Conservation (phyloP, 768 basidiomycete species). For the Ramaria sp. region DNA sequence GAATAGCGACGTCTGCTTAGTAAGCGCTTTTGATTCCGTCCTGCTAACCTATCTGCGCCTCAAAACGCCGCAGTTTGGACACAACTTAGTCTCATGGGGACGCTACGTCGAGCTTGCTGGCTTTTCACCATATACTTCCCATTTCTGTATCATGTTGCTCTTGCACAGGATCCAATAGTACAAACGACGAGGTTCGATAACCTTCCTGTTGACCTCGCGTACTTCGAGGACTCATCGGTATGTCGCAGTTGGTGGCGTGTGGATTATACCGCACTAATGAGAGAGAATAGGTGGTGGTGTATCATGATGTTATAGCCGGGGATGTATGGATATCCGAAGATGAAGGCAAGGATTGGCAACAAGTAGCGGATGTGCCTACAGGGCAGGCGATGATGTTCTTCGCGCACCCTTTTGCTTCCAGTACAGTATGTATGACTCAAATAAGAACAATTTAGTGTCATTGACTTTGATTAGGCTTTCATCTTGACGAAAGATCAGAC, state of each 20-base stretch:
- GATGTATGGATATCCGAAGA: conserved; percentile 71
- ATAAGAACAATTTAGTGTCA: not conserved
- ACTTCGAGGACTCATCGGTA: conserved; percentile 89
- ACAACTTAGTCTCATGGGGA: not conserved
- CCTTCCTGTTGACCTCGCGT: conserved; percentile 68
- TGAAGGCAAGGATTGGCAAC: conserved; percentile 70
- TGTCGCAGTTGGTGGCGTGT: conserved; percentile 18
- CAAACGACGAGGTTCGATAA: conserved; percentile 43
- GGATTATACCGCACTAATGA: not conserved
- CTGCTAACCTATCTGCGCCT: not conserved
- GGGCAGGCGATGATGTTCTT: conserved; percentile 64
- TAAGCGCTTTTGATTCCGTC: not conserved
- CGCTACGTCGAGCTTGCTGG: not conserved
- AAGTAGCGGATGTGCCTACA: conserved; percentile 34
- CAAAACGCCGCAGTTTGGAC: not conserved
- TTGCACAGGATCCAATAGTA: conserved; percentile 13
- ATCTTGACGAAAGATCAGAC: conserved; percentile 61
- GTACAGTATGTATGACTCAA: conserved; percentile 39
- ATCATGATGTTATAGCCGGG: conserved; percentile 63
- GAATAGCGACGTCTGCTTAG: too few species aligned
- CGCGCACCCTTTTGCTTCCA: conserved; percentile 78
- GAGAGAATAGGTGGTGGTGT: conserved; percentile 49
- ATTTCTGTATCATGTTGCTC: not conserved
- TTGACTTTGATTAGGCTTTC: conserved; percentile 54
- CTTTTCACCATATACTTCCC: not conserved